Evolutionary conservation across 176 grass and related monocot species (phyloP).

Genomic region (Carex kokanica): DNA sequence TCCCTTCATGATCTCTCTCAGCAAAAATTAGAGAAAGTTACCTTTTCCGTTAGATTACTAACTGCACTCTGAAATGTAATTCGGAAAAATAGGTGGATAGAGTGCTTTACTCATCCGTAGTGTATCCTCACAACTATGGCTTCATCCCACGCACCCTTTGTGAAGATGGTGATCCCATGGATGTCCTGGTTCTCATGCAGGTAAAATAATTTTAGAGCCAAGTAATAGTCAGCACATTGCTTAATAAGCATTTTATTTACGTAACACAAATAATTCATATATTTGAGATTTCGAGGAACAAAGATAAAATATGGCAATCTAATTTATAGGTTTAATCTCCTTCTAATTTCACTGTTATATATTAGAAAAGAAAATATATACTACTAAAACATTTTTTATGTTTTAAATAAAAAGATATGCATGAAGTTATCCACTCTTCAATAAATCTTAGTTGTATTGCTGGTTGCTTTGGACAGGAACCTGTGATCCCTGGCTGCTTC

Average conservation of each 20-base stretch:
- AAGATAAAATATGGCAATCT: not conserved
- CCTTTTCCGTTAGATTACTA: not conserved
- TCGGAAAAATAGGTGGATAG: slow-evolving; percentile 33
- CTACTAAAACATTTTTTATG: not conserved
- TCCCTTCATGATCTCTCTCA: not conserved
- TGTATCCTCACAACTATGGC: slow-evolving; percentile 51
- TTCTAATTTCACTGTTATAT: not conserved
- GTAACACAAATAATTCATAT: not conserved
- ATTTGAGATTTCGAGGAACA: not conserved
- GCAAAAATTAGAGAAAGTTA: not conserved
- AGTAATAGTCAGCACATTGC: not conserved
- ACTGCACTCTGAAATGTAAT: slow-evolving; percentile 1
- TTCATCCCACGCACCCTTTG: slow-evolving; percentile 49
- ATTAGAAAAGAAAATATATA: not conserved
- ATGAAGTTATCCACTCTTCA: not conserved
- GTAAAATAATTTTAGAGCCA: slow-evolving; percentile 11
- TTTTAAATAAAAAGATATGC: not conserved
- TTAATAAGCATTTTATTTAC: not conserved
- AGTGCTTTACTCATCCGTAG: slow-evolving; percentile 40
- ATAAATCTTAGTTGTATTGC: not conserved
- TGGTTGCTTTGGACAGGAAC: slow-evolving; percentile 39
- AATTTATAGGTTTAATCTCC: not conserved
- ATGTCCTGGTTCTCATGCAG: slow-evolving; percentile 54
- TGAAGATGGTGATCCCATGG: slow-evolving; percentile 47
- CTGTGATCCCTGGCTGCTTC: slow-evolving; percentile 51